Percentiles rank a stretch among this genome's conserved stretches.
Conservation (phyloP, 2,329 filamentous ascomycete genomes). For the Thielaviopsis ethacetica region DNA sequence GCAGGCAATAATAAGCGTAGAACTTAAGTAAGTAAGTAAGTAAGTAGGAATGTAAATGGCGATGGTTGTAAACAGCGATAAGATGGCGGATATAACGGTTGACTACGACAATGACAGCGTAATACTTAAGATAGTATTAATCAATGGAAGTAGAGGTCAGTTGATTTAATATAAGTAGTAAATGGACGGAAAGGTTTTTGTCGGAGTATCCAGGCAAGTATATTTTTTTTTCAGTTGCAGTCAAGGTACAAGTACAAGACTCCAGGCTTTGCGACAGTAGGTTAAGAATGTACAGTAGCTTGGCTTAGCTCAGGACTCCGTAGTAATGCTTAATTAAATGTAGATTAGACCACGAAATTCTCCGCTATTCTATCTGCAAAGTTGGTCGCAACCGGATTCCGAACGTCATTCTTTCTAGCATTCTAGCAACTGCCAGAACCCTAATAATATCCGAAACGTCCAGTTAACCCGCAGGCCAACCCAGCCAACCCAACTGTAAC, state of each 20-base stretch:
- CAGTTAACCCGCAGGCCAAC: neutral
- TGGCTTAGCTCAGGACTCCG: neutral
- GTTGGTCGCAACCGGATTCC: neutral
- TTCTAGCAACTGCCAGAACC: neutral
- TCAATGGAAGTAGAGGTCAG: neutral
- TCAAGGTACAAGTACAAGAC: neutral
- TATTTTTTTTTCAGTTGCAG: neutral
- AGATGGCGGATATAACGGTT: neutral
- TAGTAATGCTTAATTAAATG: neutral
- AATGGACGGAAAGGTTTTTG: neutral
- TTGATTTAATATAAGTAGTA: neutral
- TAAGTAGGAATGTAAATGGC: neutral
- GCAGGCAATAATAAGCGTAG: too few relatives aligned
- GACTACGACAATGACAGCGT: neutral
- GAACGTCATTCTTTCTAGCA: neutral
- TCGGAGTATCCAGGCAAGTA: neutral
- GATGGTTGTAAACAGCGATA: neutral
- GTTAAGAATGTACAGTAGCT: neutral
- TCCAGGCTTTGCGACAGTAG: neutral
- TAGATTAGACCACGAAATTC: constrained; percentile 2
- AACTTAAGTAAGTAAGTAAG: neutral
- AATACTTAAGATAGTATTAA: neutral
- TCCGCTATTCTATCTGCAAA: constrained; percentile 3
- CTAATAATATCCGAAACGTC: neutral
- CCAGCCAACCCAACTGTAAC: too few relatives aligned